Evolutionary conservation across 768 basidiomycete species (phyloP).

Genomic region (Hirschioporus abietinus): DNA sequence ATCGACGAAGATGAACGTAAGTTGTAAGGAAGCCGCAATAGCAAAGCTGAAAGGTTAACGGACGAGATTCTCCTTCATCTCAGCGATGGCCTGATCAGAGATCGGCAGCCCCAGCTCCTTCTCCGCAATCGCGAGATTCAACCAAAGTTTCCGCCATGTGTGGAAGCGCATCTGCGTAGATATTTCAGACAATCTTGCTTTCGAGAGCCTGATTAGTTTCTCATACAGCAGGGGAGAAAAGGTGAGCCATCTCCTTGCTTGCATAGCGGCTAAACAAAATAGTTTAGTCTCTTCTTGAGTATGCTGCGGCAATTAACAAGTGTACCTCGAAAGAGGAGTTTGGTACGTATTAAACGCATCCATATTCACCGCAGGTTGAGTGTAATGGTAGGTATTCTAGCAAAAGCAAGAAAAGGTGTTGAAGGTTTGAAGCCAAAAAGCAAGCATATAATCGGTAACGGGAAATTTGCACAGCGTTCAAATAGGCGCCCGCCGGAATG

Average conservation of each 20-base stretch:
- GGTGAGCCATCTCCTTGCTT: conserved; percentile 95
- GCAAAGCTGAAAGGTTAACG: conserved; percentile 15
- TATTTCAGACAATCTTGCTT: neutral
- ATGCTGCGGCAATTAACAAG: neutral
- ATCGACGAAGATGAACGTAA: neutral
- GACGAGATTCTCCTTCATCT: conserved; percentile 94
- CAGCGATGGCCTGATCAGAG: conserved; percentile 82
- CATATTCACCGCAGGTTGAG: conserved; percentile 29
- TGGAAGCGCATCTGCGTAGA: conserved; percentile 77
- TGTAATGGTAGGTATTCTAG: neutral
- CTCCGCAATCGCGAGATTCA: conserved; percentile 94
- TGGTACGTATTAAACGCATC: conserved; percentile 70
- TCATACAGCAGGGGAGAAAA: conserved; percentile 90
- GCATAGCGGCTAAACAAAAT: conserved; percentile 79
- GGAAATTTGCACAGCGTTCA: too few relatives aligned
- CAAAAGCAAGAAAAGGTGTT: too few relatives aligned
- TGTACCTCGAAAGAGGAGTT: conserved; percentile 74
- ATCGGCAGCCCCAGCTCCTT: conserved; percentile 92
- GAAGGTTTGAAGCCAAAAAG: too few relatives aligned
- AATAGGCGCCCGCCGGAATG: too few relatives aligned
- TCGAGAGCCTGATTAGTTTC: neutral
- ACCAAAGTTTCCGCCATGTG: conserved; percentile 95
- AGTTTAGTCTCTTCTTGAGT: neutral
- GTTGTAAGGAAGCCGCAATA: neutral
- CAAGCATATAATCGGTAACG: too few relatives aligned